A percentile compares a stretch with the other conserved stretches of the same genome.
phyloP scores from a whole-genome alignment of 2,329 filamentous ascomycete genomes.

The Epichloe coenophiala region DNA sequence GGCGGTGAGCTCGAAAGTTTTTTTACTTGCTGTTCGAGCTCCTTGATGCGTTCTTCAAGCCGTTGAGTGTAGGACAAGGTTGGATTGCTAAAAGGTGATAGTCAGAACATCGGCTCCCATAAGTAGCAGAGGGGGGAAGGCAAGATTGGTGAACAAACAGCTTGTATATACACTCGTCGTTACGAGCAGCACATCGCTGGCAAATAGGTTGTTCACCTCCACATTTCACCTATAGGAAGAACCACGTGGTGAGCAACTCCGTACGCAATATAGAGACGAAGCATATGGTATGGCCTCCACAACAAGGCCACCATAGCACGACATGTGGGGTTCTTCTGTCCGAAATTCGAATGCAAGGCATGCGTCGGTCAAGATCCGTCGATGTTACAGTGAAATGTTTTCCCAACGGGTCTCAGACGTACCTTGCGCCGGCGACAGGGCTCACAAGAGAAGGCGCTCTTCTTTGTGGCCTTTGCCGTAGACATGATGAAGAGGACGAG shows the following conservation, averaged over 20 bases:
- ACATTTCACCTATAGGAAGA: constrained; percentile 39
- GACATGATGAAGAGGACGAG: constrained; percentile 15
- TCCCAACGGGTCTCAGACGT: constrained; percentile 3
- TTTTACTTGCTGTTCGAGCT: constrained; percentile 40
- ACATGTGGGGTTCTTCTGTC: neutral
- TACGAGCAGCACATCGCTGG: constrained; percentile 41
- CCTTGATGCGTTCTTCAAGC: constrained; percentile 41
- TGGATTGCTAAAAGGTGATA: constrained; percentile 27
- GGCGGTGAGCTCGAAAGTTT: constrained; percentile 19
- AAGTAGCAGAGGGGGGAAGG: constrained; percentile 1
- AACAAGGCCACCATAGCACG: constrained; percentile 2
- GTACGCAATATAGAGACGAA: neutral
- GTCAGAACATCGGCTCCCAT: neutral
- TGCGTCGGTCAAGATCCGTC: constrained; percentile 2
- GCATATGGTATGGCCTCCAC: neutral
- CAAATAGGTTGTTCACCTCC: constrained; percentile 47
- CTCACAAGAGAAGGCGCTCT: constrained; percentile 49
- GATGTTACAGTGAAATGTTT: neutral
- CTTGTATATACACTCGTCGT: constrained; percentile 46
- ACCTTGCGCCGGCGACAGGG: constrained; percentile 47
- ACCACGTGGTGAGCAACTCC: neutral
- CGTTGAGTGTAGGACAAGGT: constrained; percentile 48
- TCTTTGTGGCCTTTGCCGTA: constrained; percentile 30
- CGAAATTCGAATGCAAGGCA: neutral
- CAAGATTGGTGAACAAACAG: constrained; percentile 27